Conservation (phyloP, 2,329 filamentous ascomycete species). For the Whalleya microplaca region DNA sequence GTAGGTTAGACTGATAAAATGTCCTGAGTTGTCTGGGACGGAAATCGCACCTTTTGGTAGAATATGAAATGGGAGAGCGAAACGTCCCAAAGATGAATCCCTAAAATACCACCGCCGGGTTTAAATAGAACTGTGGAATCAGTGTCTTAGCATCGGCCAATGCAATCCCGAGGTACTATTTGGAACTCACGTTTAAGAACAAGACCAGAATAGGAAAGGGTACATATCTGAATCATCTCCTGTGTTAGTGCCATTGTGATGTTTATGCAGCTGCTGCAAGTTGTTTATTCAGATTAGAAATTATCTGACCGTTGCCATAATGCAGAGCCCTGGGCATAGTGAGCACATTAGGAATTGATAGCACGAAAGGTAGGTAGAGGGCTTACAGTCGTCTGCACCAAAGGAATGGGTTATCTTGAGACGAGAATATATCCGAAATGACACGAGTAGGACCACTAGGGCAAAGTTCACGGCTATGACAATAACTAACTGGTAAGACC, state of each 20-base stretch:
- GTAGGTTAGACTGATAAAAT: not conserved
- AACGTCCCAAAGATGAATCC: constrained; percentile 27
- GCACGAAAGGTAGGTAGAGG: not conserved
- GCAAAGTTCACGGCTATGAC: constrained; percentile 6
- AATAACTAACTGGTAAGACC: constrained; percentile 14
- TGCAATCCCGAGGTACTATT: not conserved
- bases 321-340: constrained; percentile 17
- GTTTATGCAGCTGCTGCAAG: not conserved
- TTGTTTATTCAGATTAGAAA: not conserved
- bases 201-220: constrained; percentile 14
- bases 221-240: constrained; percentile 6
- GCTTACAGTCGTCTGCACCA: constrained; percentile 21
- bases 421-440: constrained; percentile 10
- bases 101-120: constrained; percentile 24
- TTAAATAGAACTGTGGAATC: constrained; percentile 15
- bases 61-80: constrained; percentile 18
- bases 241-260: not conserved
- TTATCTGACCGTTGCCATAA: constrained; percentile 17
- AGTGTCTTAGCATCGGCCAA: not conserved
- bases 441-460: constrained; percentile 4
- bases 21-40: not conserved
- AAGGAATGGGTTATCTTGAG: constrained; percentile 17
- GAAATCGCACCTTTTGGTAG: constrained; percentile 19
- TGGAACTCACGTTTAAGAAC: constrained; percentile 15
- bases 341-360: not conserved